Conservation (phyloP, 345 rosid genomes). For the Nephelium lappaceum region DNA sequence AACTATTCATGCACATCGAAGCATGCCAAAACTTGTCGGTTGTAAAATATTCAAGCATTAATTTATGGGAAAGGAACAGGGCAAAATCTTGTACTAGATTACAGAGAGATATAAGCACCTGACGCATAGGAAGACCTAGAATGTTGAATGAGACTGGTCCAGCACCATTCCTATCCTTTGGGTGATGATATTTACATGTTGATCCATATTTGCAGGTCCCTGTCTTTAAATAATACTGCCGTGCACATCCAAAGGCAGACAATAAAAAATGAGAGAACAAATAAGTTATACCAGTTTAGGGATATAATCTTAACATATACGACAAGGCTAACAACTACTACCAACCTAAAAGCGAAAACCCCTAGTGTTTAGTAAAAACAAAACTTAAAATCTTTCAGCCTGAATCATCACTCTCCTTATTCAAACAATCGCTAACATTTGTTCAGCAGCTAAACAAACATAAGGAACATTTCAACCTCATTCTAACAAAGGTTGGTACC, state of each 20-base stretch:
- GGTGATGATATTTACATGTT: constrained; percentile 87
- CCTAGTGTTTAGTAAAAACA: not conserved
- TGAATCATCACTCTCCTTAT: no score
- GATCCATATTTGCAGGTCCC: constrained; percentile 87
- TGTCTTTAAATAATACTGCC: constrained; percentile 79
- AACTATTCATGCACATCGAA: not conserved
- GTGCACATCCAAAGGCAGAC: constrained; percentile 2
- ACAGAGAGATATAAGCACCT: constrained; percentile 38
- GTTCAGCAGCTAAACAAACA: constrained; percentile 1
- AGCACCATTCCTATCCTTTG: constrained; percentile 87
- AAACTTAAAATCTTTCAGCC: not conserved
- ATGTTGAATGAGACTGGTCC: constrained; percentile 69
- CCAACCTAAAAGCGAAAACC: not conserved
- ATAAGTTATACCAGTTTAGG: not conserved
- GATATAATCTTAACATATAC: not conserved
- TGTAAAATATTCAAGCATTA: not conserved
- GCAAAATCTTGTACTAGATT: not conserved
- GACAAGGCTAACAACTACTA: constrained; percentile 4
- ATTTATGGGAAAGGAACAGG: not conserved
- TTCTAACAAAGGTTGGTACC: not conserved
- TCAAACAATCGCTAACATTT: not conserved
- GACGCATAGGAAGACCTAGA: constrained; percentile 80
- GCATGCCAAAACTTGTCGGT: not conserved
- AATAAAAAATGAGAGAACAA: constrained; percentile 2
- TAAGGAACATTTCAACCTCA: not conserved